Base-by-base conservation (phyloP, 345 rosid genomes). In the Camelina sativa region DNA sequence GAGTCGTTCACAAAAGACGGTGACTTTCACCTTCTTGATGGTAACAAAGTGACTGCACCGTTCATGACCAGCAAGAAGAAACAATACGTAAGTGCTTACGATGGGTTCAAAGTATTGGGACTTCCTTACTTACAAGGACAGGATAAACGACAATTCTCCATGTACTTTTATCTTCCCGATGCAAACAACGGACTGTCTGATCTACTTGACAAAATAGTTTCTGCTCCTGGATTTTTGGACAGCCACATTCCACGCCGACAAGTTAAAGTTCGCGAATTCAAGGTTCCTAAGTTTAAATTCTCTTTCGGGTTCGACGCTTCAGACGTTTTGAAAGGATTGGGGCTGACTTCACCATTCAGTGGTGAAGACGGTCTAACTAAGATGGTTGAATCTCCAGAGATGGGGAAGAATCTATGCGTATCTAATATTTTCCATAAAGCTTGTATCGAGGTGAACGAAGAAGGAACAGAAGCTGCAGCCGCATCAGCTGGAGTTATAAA, bases 381-480 rank as follows among this genome's bases (percentile, higher is more conserved):
- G 78, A 86, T 90, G 86, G 87, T 82, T 62, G 89, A 88, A 38
- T 80, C 87, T 57, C 75, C 82, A 2, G 74, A 74, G 10, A 71
- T 71, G 56, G 86, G 82, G 23, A 58, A 35, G 71, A 69, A 81
- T 20, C 77, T 88, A 7, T 37, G 12, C 35, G 92, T 88, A 17
- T 84, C 91, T 11, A 78, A 61, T 52, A 64, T 88, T 63, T 88
- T 81, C 80, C 96, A 90, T 4, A 86, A 90, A 67, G 80, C 91
- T 8, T 81, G 84, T 76, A 79, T 87, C 22, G 92, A 87, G 37
- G 91, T 90, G 17, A 90, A 90, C 25, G 96, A 90, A 82, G 85
- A 86, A 81, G 92, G 96, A 51, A 90, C 92, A 3, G 92, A 90
- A 79, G 92, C 91, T 64, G 91, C 88, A 13, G 88, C 91, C 62